Percentiles rank a stretch among this genome's conserved stretches.
Conservation (phyloP, 2,329 filamentous ascomycete species). For the Myriosclerotinia curreyana region DNA sequence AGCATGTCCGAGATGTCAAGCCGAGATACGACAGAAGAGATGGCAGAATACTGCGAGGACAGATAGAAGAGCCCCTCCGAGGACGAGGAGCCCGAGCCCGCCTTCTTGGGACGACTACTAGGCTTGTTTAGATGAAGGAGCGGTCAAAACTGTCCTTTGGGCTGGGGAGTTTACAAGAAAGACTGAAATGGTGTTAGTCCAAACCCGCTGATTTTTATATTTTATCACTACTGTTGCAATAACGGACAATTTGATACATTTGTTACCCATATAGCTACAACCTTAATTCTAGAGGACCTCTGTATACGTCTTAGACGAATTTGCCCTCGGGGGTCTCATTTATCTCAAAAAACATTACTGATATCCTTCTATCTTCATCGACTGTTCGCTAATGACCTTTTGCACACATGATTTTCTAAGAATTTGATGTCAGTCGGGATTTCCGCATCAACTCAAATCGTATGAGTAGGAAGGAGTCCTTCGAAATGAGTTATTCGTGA, state of each 20-base stretch:
- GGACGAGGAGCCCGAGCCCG: not conserved
- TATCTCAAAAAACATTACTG: too few relatives aligned
- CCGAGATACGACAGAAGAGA: not conserved
- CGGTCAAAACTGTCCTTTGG: not conserved
- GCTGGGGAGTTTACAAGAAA: not conserved
- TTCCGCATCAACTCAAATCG: too few relatives aligned
- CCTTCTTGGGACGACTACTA: not conserved
- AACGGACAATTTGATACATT: not conserved
- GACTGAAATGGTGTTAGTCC: not conserved
- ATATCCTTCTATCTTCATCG: too few relatives aligned
- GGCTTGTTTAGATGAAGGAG: not conserved
- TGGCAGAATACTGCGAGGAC: not conserved
- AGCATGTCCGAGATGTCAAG: slow-evolving; percentile 30
- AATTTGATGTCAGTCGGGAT: too few relatives aligned
- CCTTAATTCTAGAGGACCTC: not conserved
- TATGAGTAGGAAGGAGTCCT: too few relatives aligned
- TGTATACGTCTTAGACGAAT: not conserved
- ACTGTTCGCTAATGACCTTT: too few relatives aligned
- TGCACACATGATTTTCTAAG: too few relatives aligned
- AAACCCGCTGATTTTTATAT: not conserved
- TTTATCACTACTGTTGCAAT: not conserved
- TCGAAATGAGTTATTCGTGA: too few relatives aligned
- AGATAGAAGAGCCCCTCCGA: not conserved
- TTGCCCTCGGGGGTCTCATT: too few relatives aligned
- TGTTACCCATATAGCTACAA: not conserved